These are phyloP conservation scores for Imleria badia DNA, from an alignment of 768 basidiomycete species.

Conservation along the genomic window DNA sequence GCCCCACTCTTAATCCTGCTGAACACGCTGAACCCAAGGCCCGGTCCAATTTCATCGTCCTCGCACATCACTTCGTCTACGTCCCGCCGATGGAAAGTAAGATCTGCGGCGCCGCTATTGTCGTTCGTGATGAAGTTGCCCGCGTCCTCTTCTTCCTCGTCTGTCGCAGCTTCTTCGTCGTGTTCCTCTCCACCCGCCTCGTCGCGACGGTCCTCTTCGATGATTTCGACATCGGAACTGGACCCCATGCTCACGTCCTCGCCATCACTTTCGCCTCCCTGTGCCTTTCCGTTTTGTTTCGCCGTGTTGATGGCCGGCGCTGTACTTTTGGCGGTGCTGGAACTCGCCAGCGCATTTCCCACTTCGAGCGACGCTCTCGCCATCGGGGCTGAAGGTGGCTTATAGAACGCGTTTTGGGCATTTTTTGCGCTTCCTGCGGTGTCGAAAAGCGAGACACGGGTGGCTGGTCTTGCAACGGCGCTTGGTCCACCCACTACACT, in stretches of 20 bases:
- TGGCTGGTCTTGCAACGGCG: neutral
- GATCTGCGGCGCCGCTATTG: slow-evolving; percentile 15
- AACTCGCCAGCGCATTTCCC: neutral
- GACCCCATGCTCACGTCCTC: slow-evolving; percentile 26
- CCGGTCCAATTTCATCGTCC: neutral
- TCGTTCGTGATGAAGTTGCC: slow-evolving; percentile 23
- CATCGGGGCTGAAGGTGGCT: slow-evolving; percentile 39
- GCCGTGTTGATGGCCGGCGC: neutral
- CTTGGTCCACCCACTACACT: neutral
- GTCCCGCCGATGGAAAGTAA: slow-evolving; percentile 14
- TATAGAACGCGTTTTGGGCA: slow-evolving; percentile 66
- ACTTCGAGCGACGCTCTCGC: neutral
- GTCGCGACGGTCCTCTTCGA: slow-evolving; percentile 2
- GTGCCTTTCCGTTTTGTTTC: slow-evolving; percentile 9
- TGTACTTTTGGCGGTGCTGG: neutral
- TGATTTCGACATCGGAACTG: slow-evolving; percentile 17
- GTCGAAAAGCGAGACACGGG: slow-evolving; percentile 38
- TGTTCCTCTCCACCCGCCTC: slow-evolving; percentile 1
- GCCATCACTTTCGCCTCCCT: neutral
- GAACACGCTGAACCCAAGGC: slow-evolving; percentile 25
- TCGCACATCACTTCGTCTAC: slow-evolving; percentile 12
- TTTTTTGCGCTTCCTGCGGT: slow-evolving; percentile 48
- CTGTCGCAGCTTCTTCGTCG: slow-evolving; percentile 2
- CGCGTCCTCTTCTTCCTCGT: slow-evolving; percentile 12
- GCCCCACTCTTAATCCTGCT: neutral